Percentiles rank a stretch among this genome's conserved stretches.
Evolutionary conservation across 177 flowering plant genomes (phyloP).

Genomic region (Tripterygium wilfordii): DNA sequence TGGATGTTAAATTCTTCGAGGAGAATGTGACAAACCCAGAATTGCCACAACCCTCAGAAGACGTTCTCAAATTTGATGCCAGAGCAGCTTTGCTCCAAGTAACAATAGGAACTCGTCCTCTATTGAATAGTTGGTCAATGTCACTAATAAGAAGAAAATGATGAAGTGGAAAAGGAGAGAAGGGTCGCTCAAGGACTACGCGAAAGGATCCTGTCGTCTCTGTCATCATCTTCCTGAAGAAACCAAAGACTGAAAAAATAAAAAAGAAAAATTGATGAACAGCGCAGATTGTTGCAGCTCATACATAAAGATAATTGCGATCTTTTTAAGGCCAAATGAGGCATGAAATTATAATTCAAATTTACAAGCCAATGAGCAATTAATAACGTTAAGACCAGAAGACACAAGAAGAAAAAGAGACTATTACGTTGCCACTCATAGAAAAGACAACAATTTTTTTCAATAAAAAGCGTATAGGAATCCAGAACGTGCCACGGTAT

Average conservation of each 20-base stretch:
- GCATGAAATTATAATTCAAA: too few species aligned
- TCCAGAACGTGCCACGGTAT: too few species aligned
- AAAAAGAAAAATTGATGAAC: constrained; percentile 7
- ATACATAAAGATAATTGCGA: background rate
- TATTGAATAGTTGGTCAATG: constrained; percentile 51
- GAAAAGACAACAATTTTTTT: too few species aligned
- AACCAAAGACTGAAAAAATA: constrained; percentile 13
- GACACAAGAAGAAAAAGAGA: too few species aligned
- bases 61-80: constrained; percentile 43
- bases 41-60: constrained; percentile 47
- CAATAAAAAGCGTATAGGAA: too few species aligned
- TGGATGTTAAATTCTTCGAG: constrained; percentile 45
- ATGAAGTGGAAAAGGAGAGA: constrained; percentile 85
- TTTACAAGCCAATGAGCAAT: too few species aligned
- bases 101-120: constrained; percentile 65
- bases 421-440: too few species aligned
- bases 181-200: constrained; percentile 81
- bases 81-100: constrained; percentile 54
- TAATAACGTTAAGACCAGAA: too few species aligned
- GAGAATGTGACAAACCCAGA: constrained; percentile 70
- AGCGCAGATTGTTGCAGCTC: background rate
- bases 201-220: constrained; percentile 60
- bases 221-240: constrained; percentile 59
- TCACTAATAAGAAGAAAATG: constrained; percentile 42
- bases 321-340: too few species aligned